Base-by-base conservation (phyloP, 176 grass and related monocot genomes). In the Melocanna baccifera region DNA sequence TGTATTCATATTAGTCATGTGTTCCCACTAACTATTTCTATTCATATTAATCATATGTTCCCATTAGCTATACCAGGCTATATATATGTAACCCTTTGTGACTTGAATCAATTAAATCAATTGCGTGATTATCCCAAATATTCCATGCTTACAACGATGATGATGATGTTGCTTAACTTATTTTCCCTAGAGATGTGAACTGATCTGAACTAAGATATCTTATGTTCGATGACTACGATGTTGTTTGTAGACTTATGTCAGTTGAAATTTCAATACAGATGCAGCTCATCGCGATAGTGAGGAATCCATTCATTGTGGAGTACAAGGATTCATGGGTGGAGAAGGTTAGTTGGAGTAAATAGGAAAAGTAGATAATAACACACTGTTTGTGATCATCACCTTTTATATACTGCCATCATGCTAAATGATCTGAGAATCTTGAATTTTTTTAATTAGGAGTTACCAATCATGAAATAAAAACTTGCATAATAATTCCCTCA, bases 311-410 rank as follows among this genome's bases (percentile, higher is more conserved):
- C 76, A 94, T 97, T 76, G 94, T 97, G 46, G 91, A 97, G 39
- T 90, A 97, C 73, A 94, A 97, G 87, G 94, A 97, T 84, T 97
- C 94, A 30, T 97, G 94, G 94, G 94, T 97, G 19, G 91, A 97
- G 50, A 97, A 97, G 91, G 94, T 94, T 79, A 42, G 88, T 29
- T 51, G 10, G 30, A 70, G 52, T 68, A 77, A 62, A 39, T 29
- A 47, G 51, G 45, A 57, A 47, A 56, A 45, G 9, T n/a, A 16
- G n/a, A 52, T 30, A 62, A 13, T 65, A 65, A 34, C 2, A 34
- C 15, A 2, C 8, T 55, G 28, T 76, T 76, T 55, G 20, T 3
- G 5, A 61, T 61, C 12, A 59, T 39, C 34, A 26, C 36, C 20
- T 37, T 12, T 77, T 61, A 26, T 77, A 41, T 23, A 61, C 1